Base-by-base conservation (phyloP, 768 basidiomycete genomes). In the Collybia sp. region DNA sequence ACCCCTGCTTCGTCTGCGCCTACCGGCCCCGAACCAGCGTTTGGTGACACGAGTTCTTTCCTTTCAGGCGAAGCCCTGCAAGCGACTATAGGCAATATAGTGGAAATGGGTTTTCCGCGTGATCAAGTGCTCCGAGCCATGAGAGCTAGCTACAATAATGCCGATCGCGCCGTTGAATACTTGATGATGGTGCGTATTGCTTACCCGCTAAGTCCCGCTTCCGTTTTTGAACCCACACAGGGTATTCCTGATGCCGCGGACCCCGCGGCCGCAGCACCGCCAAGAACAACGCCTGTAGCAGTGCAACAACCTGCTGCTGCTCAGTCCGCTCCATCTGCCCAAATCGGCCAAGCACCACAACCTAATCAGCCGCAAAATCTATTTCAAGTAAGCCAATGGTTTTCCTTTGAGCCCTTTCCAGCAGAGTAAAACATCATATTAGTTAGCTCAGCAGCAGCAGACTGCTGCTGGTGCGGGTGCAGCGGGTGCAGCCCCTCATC, bases 161-260 rank as follows among this genome's bases (percentile, higher is more conserved):
- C 96, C 6, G 93, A 98, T 56, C 80, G 96, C 25, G 96, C 96
- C 6, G 95, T 93, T n/a, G 96, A 99, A 64, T 99, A 99, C 65
- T 70, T 99, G 45, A 85, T 98, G 80, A 95, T 61, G 49, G 95
- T 94, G 85, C 69, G 11, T 30, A 35, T 11, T 25, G 3, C 25
- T 8, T 25, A 25, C 25, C 25, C 8, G 25, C 25, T 25, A 25
- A 25, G 3, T 25, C 25, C 8, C 33, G n/a, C 30, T 33, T 42
- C 43, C 12, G 55, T 43, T 53, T n/a, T 50, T 47, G 46, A 45
- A 19, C 17, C 45, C 46, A 4, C 42, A 36, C 46, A 93, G 91
- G 93, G 90, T 35, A 92, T 93, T 51, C 89, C 93, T 3, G 83
- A 80, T 45, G 68, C 66, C 13, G 60, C 75, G 45, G 60, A 62